Evolutionary conservation across 192 early-diverging fungal genomes (phyloP), one percentile per base, ranked within the genome.

Genomic region (Oehlia diaphana): DNA sequence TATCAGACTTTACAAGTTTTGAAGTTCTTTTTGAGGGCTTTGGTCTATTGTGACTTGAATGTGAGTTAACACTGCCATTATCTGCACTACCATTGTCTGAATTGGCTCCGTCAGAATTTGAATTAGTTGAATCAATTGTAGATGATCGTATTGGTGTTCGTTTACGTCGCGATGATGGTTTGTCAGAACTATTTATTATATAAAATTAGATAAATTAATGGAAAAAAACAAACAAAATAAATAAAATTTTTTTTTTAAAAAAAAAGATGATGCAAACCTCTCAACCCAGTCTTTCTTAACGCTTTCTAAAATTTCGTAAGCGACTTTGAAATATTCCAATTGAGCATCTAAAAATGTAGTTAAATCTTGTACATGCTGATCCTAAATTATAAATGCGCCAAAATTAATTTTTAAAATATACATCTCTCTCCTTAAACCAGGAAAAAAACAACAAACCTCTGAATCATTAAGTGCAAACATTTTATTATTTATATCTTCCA

Each of bases 381-480:
- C 78, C 85, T 86, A 72, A n/a, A 77, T 9, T 23, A 37, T 19
- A 61, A 31, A 62, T 31, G 19, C 33, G 1, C 2, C 47, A 28
- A 26, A 53, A 65, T 64, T 10, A 61, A 39, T 64, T 37, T 65
- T 26, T 39, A 14, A 10, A 19, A 31, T 28, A 70, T 2, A 63
- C 35, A 79, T 39, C 7, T 42, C 7, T 42, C 39, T 42, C 7
- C 7, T 42, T 23, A 63, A 72, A 39, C 39, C 83, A 76, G 72
- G 89, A 63, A 47, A 31, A 49, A 87, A 86, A 64, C 39, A 7
- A 81, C 84, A 65, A 91, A 93, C 94, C 86, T 98, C 96, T 68
- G 90, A 90, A 14, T 95, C 92, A 82, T 95, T 91, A 76, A 99
- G 86, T 61, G 87, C 81, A 83, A 92, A 83, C 95, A 99, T 99